These are phyloP conservation scores for Aspergillus sp. DNA, from an alignment of 2,329 filamentous ascomycete species.

Conservation along the genomic window DNA sequence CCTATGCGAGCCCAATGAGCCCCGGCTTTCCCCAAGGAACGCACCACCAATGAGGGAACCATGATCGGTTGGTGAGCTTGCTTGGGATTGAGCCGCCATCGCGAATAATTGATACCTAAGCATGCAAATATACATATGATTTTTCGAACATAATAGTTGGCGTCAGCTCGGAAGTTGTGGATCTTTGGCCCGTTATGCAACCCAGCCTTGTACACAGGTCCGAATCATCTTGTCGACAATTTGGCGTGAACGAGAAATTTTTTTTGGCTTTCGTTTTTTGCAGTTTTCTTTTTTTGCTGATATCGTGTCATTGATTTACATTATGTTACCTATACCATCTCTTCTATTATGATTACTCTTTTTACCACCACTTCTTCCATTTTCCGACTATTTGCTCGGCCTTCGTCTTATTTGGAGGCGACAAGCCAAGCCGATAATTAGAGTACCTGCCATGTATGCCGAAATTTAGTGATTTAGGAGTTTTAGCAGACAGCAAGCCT, in stretches of 20 bases:
- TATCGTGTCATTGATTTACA: neutral
- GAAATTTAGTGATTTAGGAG: too few species aligned
- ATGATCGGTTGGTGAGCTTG: neutral
- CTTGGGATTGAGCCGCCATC: neutral
- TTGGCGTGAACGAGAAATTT: too few species aligned
- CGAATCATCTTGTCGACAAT: too few species aligned
- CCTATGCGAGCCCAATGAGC: constrained; percentile 61
- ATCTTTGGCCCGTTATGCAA: neutral
- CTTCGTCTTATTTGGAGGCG: neutral
- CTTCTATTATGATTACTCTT: neutral
- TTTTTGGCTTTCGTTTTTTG: neutral
- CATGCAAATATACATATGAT: neutral
- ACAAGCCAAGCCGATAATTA: neutral
- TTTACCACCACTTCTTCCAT: neutral
- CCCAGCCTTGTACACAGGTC: neutral
- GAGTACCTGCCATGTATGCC: too few species aligned
- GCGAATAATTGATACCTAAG: neutral
- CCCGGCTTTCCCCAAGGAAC: constrained; percentile 38
- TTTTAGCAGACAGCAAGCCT: too few species aligned
- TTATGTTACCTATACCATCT: neutral
- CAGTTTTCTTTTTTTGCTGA: neutral
- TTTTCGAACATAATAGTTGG: neutral
- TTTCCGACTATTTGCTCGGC: neutral
- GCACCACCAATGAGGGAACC: constrained; percentile 15
- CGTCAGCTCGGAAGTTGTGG: neutral